phyloP scores from a whole-genome alignment of 805 yeast genomes.

The Candida andamanensis region DNA sequence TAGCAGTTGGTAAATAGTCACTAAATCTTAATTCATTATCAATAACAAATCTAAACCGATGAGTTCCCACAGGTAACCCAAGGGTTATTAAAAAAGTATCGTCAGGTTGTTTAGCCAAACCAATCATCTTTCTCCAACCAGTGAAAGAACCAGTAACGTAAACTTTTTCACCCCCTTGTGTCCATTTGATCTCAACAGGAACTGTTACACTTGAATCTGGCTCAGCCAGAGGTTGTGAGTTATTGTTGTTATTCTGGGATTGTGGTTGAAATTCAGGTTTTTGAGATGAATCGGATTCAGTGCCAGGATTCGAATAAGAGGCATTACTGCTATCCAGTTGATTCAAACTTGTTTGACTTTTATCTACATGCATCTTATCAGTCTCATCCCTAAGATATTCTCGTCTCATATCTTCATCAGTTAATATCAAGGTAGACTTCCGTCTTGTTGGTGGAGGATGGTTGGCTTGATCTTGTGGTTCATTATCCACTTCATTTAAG shows the following conservation, averaged over 20 bases:
- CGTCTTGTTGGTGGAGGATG: conserved; percentile 40
- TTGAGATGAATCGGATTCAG: background rate
- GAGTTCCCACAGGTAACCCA: conserved; percentile 85
- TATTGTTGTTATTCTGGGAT: background rate
- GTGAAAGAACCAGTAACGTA: conserved; percentile 97
- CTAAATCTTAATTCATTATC: conserved; percentile 89
- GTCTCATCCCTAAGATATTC: conserved; percentile 14
- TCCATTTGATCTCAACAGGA: conserved; percentile 79
- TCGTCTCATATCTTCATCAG: conserved; percentile 58
- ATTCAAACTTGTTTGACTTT: conserved; percentile 11
- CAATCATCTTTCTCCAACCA: conserved; percentile 98
- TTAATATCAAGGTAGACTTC: conserved; percentile 66
- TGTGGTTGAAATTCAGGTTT: background rate
- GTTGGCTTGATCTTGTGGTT: background rate
- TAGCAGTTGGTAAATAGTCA: conserved; percentile 89
- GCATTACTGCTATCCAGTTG: conserved; percentile 1
- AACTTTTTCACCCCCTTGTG: conserved; percentile 92
- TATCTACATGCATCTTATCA: conserved; percentile 18
- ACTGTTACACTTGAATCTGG: conserved; percentile 28
- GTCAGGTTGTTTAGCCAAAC: conserved; percentile 54
- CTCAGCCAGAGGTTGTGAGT: conserved; percentile 6
- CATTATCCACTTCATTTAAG: conserved; percentile 9
- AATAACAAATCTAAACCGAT: conserved; percentile 87
- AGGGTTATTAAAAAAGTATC: conserved; percentile 61
- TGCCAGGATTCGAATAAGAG: conserved; percentile 3